Evolutionary conservation across 805 yeast genomes (phyloP).

Genomic region (Saturnispora saitoi): DNA sequence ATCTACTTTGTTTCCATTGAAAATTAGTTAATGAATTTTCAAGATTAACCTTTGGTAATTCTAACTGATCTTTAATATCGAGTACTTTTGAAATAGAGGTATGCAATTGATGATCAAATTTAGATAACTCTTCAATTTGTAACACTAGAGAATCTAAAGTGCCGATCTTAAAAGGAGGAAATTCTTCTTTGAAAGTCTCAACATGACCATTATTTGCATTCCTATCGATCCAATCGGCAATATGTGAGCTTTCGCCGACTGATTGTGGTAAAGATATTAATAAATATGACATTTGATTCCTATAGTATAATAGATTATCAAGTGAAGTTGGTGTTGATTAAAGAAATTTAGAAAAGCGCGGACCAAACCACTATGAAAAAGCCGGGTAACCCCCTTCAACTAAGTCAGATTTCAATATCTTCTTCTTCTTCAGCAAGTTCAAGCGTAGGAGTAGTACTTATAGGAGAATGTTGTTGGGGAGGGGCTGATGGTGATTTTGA

Average conservation of each 20-base stretch:
- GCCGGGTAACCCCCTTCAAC: not conserved
- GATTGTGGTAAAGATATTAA: conserved; percentile 26
- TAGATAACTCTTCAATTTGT: conserved; percentile 82
- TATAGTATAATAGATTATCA: not conserved
- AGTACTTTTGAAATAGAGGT: conserved; percentile 62
- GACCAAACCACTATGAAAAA: not conserved
- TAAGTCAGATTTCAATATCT: not conserved
- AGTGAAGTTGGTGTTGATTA: not conserved
- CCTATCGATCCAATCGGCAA: conserved; percentile 43
- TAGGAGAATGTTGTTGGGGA: not conserved
- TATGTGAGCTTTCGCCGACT: conserved; percentile 24
- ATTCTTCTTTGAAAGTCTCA: conserved; percentile 45
- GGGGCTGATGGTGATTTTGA: not conserved
- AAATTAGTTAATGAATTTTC: conserved; percentile 30
- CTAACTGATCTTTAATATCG: conserved; percentile 54
- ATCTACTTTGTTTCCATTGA: conserved; percentile 83
- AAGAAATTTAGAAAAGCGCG: not conserved
- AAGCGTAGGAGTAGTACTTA: not conserved
- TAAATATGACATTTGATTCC: conserved; percentile 14
- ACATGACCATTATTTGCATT: conserved; percentile 49
- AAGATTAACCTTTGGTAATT: not conserved
- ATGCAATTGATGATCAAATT: conserved; percentile 71
- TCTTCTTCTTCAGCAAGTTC: not conserved
- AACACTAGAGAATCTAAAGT: conserved; percentile 86
- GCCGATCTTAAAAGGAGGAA: conserved; percentile 89